Evolutionary conservation across 805 yeast genomes (phyloP).

Genomic region (Yarrowia deformans): DNA sequence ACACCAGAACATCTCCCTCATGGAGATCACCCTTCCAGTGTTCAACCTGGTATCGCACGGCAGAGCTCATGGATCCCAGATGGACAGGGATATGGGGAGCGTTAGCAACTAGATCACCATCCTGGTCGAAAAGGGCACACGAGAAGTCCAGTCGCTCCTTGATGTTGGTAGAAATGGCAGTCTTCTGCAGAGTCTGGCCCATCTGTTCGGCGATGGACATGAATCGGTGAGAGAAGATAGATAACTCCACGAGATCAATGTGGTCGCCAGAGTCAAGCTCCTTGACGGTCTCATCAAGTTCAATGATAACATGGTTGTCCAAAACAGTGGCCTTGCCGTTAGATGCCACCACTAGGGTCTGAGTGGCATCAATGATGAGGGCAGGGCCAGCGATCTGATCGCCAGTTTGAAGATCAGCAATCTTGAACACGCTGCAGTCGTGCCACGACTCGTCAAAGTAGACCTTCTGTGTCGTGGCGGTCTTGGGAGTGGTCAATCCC

Average conservation of each 20-base stretch:
- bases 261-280: conserved; percentile 26
- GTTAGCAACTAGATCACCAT: conserved; percentile 83
- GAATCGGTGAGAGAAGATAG: conserved; percentile 82
- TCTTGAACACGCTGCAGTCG: conserved; percentile 62
- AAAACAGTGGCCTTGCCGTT: conserved; percentile 62
- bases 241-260: conserved; percentile 73
- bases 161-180: conserved; percentile 82
- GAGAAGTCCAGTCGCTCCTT: conserved; percentile 85
- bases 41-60: conserved; percentile 69
- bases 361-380: conserved; percentile 79
- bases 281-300: conserved; percentile 42
- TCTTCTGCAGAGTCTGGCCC: conserved; percentile 81
- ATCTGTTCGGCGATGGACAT: conserved; percentile 92
- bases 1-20: conserved; percentile 77
- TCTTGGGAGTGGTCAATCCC: conserved; percentile 41
- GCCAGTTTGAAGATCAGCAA: conserved; percentile 64
- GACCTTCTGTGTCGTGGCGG: conserved; percentile 53
- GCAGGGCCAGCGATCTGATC: conserved; percentile 71
- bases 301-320: conserved; percentile 67
- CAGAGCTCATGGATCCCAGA: conserved; percentile 84
- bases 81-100: conserved; percentile 92
- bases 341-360: conserved; percentile 78
- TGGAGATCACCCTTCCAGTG: conserved; percentile 68
- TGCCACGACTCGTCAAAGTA: conserved; percentile 63
- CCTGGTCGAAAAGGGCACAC: conserved; percentile 79